Evolutionary conservation across 257 asterid species (phyloP).

Genomic region (Anisodus acutangulus): DNA sequence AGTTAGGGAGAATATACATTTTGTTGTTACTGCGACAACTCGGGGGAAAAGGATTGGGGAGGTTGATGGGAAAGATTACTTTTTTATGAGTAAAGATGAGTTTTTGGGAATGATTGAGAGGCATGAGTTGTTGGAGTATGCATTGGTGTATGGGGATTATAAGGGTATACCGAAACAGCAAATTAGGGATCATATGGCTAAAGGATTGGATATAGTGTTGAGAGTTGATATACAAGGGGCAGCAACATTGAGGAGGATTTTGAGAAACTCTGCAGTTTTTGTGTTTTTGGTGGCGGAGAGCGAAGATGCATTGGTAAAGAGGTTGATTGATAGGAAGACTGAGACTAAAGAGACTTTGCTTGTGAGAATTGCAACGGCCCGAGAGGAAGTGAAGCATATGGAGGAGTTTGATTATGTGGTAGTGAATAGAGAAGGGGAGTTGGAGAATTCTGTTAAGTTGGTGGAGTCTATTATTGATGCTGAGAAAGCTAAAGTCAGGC

Average conservation of each 20-base stretch:
- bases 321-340: slow-evolving; percentile 84
- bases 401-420: slow-evolving; percentile 88
- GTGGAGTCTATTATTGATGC: slow-evolving; percentile 90
- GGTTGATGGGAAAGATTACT: slow-evolving; percentile 82
- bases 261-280: slow-evolving; percentile 68
- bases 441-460: slow-evolving; percentile 72
- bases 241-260: slow-evolving; percentile 63
- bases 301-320: slow-evolving; percentile 89
- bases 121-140: slow-evolving; percentile 85
- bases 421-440: slow-evolving; percentile 84
- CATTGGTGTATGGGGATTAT: slow-evolving; percentile 90
- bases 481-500: slow-evolving; percentile 88
- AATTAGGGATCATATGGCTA: slow-evolving; percentile 77
- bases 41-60: slow-evolving; percentile 69
- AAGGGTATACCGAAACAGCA: slow-evolving; percentile 88
- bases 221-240: slow-evolving; percentile 97
- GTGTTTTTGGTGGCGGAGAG: slow-evolving; percentile 91
- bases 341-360: slow-evolving; percentile 74
- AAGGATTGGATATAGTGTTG: slow-evolving; percentile 84
- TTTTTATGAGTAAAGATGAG: slow-evolving; percentile 72
- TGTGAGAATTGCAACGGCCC: slow-evolving; percentile 81
- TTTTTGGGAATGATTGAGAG: slow-evolving; percentile 72
- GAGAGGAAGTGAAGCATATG: slow-evolving; percentile 84
- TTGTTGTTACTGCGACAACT: slow-evolving; percentile 90
- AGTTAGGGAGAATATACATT: slow-evolving; percentile 73